Conservation (phyloP, 1,284 basidiomycete genomes). For the Cryptococcus maquisensis region DNA sequence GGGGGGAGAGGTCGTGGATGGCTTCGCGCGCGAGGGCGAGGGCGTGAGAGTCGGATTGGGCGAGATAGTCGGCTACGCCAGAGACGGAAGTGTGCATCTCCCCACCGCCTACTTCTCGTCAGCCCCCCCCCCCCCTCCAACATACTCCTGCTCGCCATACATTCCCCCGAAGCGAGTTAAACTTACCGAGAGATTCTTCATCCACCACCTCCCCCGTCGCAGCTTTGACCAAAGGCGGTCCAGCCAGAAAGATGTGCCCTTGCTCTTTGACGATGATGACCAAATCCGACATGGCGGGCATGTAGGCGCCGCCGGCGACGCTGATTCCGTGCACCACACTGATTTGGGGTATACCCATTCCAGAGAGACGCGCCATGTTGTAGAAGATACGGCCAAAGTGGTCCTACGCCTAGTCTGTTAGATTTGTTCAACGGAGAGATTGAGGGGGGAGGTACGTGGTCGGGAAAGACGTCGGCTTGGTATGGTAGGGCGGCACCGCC, state of each 20-base stretch:
- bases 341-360: constrained; percentile 83
- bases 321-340: constrained; percentile 91
- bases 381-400: constrained; percentile 97
- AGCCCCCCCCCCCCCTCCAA: too few relatives aligned
- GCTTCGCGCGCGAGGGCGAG: constrained; percentile 76
- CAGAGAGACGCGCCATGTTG: constrained; percentile 86
- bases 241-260: constrained; percentile 92
- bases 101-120: constrained; percentile 53
- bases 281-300: constrained; percentile 94
- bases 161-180: background rate
- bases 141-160: background rate
- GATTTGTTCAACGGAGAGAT: constrained; percentile 44
- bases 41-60: constrained; percentile 81
- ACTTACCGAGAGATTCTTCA: constrained; percentile 80
- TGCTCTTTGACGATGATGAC: constrained; percentile 89
- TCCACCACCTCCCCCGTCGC: constrained; percentile 91
- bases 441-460: constrained; percentile 56
- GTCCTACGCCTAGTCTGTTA: constrained; percentile 48
- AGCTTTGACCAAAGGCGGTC: constrained; percentile 90
- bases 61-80: constrained; percentile 90
- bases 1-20: constrained; percentile 67
- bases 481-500: constrained; percentile 89
- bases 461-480: constrained; percentile 72
- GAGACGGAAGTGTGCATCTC: constrained; percentile 92
- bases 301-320: constrained; percentile 71